Evolutionary conservation across 1,139 yeast genomes (phyloP), one percentile per base, ranked within the genome.

Genomic region (Wickerhamomyces sp.): DNA sequence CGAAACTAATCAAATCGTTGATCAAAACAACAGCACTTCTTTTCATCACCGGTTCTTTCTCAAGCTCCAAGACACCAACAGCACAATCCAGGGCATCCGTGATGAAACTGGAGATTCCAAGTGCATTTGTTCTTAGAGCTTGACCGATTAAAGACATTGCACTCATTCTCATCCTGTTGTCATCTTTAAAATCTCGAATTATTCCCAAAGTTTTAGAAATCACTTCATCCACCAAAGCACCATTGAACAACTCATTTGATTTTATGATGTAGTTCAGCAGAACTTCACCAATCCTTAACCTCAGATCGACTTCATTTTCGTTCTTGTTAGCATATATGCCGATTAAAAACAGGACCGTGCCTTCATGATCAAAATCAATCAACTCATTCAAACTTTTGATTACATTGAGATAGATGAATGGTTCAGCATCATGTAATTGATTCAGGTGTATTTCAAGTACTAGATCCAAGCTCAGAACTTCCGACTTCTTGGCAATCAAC

Each of bases 271-370:
- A 75, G 28, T 84, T 68, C 21, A 77, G 59, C 4, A 91, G 46
- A 0, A 84, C 94, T 54, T 91, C 97, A 23, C 96, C 96, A 17
- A 84, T 62, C 40, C 83, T 73, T 30, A 91, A 60, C 18, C 82
- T 59, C 38, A 78, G 84, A 51, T 89, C 96, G 2, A 55, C 39
- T 5, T 49, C 54, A 12, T 26, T 20, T 21, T 54, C 51, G 11
- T 47, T 45, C 9, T 55, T 53, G 3, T 45, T 37, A 23, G 63
- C 56, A 46, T 82, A 83, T 15, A 70, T 53, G 2, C 58, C 51
- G 2, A 70, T 42, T 18, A 81, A 51, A 8, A 59, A 56, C 3
- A 59, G 54, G 8, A 78, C 40, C 0, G 76, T 70, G 5, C 51
- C 50, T 2, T 54, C 45, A 12, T 68, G 66, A 32, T 74, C 63